Base-by-base conservation (phyloP, 2,329 filamentous ascomycete genomes). In the Sordariomycetes sp. region DNA sequence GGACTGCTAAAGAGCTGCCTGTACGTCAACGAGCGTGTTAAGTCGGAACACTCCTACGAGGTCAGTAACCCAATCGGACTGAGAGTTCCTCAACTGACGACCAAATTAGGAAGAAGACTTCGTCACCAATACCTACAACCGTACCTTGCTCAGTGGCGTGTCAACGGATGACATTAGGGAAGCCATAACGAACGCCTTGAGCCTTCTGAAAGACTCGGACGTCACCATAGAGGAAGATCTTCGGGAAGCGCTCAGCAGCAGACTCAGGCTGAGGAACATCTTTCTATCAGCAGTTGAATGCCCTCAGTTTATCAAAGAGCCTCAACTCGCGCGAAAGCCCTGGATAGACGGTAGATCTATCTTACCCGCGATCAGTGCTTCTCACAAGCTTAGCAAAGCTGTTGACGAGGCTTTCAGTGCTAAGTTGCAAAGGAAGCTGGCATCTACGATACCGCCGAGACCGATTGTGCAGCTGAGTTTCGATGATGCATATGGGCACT, bases 371-470 rank as follows among this genome's bases (percentile, higher is more conserved):
- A 66, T 93, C 34, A 64, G 72, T 38, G 64, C 67, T 19, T 78
- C 81, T 1, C 71, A 80, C 35, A 46, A 58, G 1, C 56, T 90
- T 3, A 82, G 76, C 0, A 76, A 68, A 33, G 57, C 74, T 1
- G 76, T 93, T 1, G 71, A 79, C 0, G 78, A 79, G n/a, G 78
- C 88, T 0, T 96, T 95, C 54, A 95, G 86, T 46, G 75, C 77
- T 17, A 94, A 94, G 51, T 71, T 96, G 24, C 92, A 98, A 52
- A 75, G 88, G n/a, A 82, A 82, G 42, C 68, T 98, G 21, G 88
- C 92, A 1, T 95, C 87, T 45, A 95, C 87, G 1, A 88, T 95
- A 47, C 92, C 92, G 4, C 92, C 92, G 7, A 75, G 90, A 8
- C 88, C 90, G 0, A 90, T 95, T 46, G 84, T 95, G 9, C 71